Evolutionary conservation across 371 early-diverging fungal genomes (phyloP).

Genomic region (Rhizomucor pusillus): DNA sequence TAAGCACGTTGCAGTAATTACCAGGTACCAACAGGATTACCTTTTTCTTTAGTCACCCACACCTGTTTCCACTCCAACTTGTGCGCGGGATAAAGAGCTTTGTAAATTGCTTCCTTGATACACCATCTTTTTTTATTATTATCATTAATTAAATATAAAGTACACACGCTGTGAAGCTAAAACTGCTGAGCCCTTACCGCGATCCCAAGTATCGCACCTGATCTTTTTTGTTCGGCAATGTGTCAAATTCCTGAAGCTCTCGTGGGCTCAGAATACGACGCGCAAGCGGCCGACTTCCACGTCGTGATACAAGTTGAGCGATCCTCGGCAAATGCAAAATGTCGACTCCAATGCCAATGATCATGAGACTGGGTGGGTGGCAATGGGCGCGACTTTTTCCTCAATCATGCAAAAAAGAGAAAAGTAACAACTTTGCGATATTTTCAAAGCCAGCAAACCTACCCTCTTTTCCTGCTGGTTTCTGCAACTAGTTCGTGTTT

Average conservation of each 20-base stretch:
- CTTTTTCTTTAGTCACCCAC: conserved; percentile 44
- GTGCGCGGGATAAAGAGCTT: conserved; percentile 59
- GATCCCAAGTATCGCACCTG: conserved; percentile 31
- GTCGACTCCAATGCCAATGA: conserved; percentile 60
- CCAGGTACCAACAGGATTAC: conserved; percentile 12
- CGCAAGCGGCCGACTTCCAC: conserved; percentile 31
- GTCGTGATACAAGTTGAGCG: conserved; percentile 25
- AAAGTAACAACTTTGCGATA: too few relatives aligned
- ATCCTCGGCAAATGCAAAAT: conserved; percentile 53
- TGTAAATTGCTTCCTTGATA: conserved; percentile 66
- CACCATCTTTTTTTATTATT: conserved; percentile 49
- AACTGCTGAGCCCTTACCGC: conserved; percentile 37
- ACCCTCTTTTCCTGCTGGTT: too few relatives aligned
- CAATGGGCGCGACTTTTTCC: too few relatives aligned
- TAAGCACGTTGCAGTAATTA: too few relatives aligned
- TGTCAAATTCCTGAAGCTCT: conserved; percentile 40
- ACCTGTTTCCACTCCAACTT: conserved; percentile 68
- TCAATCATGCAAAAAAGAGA: too few relatives aligned
- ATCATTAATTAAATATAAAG: not conserved
- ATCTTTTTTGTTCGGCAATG: conserved; percentile 2
- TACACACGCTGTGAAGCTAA: not conserved
- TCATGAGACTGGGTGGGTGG: conserved; percentile 32
- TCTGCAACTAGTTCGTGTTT: too few relatives aligned
- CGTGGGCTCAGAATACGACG: conserved; percentile 38
- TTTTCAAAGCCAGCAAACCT: too few relatives aligned